Conservation (phyloP, 345 rosid species). For the Eucalyptus globulus region DNA sequence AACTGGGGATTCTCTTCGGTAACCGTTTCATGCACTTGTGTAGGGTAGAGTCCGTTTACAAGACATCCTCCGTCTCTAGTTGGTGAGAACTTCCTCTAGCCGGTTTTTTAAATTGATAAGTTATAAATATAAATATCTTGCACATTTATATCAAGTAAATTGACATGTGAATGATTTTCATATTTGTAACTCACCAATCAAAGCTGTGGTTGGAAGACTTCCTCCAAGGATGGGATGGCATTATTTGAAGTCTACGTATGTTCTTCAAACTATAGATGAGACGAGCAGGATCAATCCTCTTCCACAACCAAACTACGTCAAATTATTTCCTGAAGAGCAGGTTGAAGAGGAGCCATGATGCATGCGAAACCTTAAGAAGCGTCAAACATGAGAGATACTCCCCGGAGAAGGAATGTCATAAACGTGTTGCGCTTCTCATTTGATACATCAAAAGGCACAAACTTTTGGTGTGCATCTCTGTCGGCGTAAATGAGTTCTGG, state of each 20-base stretch:
- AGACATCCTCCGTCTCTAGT: background rate
- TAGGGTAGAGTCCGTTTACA: background rate
- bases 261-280: background rate
- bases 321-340: background rate
- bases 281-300: background rate
- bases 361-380: constrained; percentile 51
- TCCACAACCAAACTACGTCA: background rate
- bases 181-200: background rate
- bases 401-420: no score
- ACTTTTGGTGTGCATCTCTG: no score
- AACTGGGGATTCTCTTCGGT: no score
- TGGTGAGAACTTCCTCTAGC: background rate
- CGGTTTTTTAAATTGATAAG: background rate
- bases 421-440: no score
- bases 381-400: no score
- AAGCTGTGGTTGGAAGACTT: background rate
- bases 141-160: no score
- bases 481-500: no score
- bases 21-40: no score
- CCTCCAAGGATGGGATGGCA: background rate
- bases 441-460: no score
- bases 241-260: no score
- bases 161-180: no score
- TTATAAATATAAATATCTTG: no score
- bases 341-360: constrained; percentile 13